phyloP scores from a whole-genome alignment of 345 rosid species.

The Anacardium occidentale region DNA sequence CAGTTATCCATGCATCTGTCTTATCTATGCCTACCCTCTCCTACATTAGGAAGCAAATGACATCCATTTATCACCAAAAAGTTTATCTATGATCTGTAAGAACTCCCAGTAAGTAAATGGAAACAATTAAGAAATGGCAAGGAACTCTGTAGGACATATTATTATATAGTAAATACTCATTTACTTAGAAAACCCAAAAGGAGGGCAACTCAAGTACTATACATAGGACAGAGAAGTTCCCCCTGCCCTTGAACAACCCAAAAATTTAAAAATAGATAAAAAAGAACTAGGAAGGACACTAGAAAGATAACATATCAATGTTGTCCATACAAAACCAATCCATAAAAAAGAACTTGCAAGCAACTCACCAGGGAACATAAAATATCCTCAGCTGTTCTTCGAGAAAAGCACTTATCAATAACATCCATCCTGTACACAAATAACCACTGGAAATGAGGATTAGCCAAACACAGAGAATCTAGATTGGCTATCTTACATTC shows the following conservation, averaged over 20 bases:
- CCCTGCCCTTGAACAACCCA: too few relatives aligned
- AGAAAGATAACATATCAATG: neutral
- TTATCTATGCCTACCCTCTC: slow-evolving; percentile 47
- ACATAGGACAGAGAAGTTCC: too few relatives aligned
- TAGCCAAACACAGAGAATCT: neutral
- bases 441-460: slow-evolving; percentile 1
- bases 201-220: neutral
- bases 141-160: neutral
- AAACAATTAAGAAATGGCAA: neutral
- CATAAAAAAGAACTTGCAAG: neutral
- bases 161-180: too few relatives aligned
- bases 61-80: slow-evolving; percentile 10
- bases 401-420: slow-evolving; percentile 72
- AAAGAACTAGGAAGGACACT: neutral
- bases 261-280: too few relatives aligned
- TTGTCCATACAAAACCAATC: neutral
- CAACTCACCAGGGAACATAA: slow-evolving; percentile 73
- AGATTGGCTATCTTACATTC: slow-evolving; percentile 1
- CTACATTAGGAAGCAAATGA: slow-evolving; percentile 31
- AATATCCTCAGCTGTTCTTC: slow-evolving; percentile 75
- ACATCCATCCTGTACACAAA: slow-evolving; percentile 61
- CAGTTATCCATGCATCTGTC: slow-evolving; percentile 56
- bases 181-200: neutral
- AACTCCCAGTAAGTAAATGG: slow-evolving; percentile 6
- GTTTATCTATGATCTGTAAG: neutral